Evolutionary conservation across 768 basidiomycete genomes (phyloP).

Genomic region (Gloeopeniophorella convolvens): DNA sequence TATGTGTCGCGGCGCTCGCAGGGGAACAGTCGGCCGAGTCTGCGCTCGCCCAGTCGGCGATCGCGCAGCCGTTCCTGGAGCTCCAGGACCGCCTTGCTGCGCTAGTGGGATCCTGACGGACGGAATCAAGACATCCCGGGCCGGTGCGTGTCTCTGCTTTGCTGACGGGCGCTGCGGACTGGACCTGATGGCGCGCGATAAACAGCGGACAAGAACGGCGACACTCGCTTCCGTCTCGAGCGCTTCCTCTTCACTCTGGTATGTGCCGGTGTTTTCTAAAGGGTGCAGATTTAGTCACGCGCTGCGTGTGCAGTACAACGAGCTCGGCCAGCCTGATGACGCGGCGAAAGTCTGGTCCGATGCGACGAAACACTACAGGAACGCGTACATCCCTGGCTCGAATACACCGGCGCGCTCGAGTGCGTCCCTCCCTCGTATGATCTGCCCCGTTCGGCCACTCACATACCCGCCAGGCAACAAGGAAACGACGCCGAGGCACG

Average conservation of each 20-base stretch:
- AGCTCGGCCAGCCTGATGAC: conserved; percentile 31
- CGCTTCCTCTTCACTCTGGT: conserved; percentile 76
- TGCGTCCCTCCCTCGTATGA: conserved; percentile 33
- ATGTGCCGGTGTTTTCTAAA: too few relatives aligned
- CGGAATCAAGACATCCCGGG: conserved; percentile 11
- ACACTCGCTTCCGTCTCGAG: conserved; percentile 73
- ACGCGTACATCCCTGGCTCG: conserved; percentile 74
- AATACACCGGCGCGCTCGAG: conserved; percentile 70
- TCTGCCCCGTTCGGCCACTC: conserved; percentile 5
- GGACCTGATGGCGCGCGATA: too few relatives aligned
- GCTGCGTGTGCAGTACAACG: too few relatives aligned
- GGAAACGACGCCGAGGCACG: conserved; percentile 56
- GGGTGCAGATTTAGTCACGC: too few relatives aligned
- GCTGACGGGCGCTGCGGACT: too few relatives aligned
- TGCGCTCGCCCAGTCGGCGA: background rate
- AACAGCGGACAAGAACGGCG: conserved; percentile 64
- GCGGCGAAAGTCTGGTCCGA: conserved; percentile 55
- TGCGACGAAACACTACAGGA: conserved; percentile 60
- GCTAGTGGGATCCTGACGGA: conserved; percentile 38
- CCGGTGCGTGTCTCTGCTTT: conserved; percentile 4
- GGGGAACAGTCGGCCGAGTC: background rate
- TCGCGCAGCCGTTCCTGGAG: conserved; percentile 23
- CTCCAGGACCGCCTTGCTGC: conserved; percentile 44
- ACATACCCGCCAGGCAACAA: conserved; percentile 37
- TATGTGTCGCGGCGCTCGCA: background rate